Percentiles rank a stretch among this genome's conserved stretches.
Evolutionary conservation across 495 filamentous ascomycete genomes (phyloP).

Genomic region (Neurospora sp.): DNA sequence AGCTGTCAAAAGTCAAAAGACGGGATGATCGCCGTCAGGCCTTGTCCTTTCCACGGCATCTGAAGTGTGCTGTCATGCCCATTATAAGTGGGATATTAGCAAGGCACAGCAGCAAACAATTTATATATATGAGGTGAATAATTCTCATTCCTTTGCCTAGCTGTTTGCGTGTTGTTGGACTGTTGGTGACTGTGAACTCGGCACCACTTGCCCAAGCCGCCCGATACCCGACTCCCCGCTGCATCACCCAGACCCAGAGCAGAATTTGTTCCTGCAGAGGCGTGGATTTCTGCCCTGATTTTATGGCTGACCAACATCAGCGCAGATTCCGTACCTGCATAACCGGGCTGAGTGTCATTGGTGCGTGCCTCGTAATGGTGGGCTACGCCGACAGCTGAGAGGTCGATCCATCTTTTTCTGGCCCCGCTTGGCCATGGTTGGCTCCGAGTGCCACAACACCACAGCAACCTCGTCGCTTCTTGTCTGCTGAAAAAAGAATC

Average conservation of each 20-base stretch:
- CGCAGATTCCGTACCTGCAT: neutral
- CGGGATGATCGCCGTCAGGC: neutral
- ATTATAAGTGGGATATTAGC: neutral
- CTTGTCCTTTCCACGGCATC: neutral
- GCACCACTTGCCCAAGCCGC: neutral
- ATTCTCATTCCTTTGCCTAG: neutral
- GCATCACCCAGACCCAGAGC: neutral
- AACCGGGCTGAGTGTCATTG: neutral
- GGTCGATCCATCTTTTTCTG: neutral
- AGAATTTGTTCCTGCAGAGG: neutral
- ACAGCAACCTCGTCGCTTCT: neutral
- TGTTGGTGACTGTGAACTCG: neutral
- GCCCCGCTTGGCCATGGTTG: neutral
- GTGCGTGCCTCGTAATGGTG: neutral
- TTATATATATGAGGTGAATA: neutral
- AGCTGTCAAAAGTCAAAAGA: neutral
- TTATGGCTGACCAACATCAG: neutral
- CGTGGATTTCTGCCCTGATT: neutral
- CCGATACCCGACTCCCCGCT: neutral
- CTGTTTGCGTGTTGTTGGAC: neutral
- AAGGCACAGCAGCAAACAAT: neutral
- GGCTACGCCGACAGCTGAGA: neutral
- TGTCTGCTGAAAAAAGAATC: neutral
- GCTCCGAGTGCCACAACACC: neutral
- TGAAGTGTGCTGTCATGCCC: neutral